phyloP scores from a whole-genome alignment of 257 asterid genomes.

The Nemophila menziesii region DNA sequence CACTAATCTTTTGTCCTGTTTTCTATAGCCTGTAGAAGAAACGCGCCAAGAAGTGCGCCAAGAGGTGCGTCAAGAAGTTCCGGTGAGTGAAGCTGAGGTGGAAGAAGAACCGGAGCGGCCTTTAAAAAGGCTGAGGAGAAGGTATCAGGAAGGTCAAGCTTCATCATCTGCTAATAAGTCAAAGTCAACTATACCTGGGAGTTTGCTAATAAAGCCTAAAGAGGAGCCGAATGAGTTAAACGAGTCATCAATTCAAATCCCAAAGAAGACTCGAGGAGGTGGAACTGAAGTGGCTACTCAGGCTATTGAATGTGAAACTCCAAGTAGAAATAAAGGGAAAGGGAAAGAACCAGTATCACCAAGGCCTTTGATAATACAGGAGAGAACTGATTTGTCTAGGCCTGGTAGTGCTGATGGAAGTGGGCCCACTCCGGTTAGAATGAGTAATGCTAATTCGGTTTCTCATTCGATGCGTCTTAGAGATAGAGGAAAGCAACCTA shows the following conservation, averaged over 20 bases:
- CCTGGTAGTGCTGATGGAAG: slow-evolving; percentile 12
- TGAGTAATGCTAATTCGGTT: slow-evolving; percentile 17
- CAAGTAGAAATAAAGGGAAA: slow-evolving; percentile 30
- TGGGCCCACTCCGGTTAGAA: slow-evolving; percentile 12
- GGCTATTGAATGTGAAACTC: slow-evolving; percentile 13
- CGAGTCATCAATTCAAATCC: slow-evolving; percentile 10
- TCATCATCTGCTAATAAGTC: slow-evolving; percentile 15
- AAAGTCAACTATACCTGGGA: slow-evolving; percentile 11
- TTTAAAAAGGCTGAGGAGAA: slow-evolving; percentile 45
- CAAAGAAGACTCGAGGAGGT: slow-evolving; percentile 18
- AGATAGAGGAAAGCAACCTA: slow-evolving; percentile 33
- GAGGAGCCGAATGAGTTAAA: slow-evolving; percentile 47
- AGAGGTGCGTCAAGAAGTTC: slow-evolving; percentile 37
- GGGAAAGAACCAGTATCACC: slow-evolving; percentile 36
- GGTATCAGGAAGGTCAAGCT: slow-evolving; percentile 34
- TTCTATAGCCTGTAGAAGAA: slow-evolving; percentile 11
- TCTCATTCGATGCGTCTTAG: slow-evolving; percentile 33
- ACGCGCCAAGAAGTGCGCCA: slow-evolving; percentile 36
- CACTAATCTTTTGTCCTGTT: neutral
- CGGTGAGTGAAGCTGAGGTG: slow-evolving; percentile 29
- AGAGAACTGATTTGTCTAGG: slow-evolving; percentile 18
- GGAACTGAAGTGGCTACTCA: slow-evolving; percentile 18
- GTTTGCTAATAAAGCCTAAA: slow-evolving; percentile 33
- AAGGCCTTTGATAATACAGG: slow-evolving; percentile 15
- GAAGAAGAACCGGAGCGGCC: slow-evolving; percentile 44